Percentiles rank a stretch among this genome's conserved stretches.
Conservation (phyloP, 148 eudicot species). For the Pouteria glomerata region DNA sequence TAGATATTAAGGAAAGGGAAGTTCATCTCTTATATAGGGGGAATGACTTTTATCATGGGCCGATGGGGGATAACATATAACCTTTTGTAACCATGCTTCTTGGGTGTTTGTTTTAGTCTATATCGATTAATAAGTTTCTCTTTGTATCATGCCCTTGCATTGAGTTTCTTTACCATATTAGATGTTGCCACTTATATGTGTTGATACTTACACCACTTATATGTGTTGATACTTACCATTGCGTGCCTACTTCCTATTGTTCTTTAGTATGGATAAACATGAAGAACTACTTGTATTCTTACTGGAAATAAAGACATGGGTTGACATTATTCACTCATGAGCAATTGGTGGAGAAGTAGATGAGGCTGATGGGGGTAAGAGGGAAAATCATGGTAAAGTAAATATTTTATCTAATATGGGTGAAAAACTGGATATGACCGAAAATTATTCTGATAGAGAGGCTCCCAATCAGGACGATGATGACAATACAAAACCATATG, state of each 20-base stretch:
- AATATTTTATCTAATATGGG: constrained; percentile 13
- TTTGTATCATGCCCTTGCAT: not conserved
- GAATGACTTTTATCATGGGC: too few relatives aligned
- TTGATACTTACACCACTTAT: not conserved
- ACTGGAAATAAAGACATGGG: not conserved
- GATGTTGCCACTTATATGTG: too few relatives aligned
- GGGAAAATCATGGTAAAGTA: constrained; percentile 17
- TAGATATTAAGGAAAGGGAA: too few relatives aligned
- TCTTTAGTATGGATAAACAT: not conserved
- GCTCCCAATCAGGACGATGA: constrained; percentile 15
- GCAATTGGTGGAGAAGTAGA: constrained; percentile 23
- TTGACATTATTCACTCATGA: not conserved
- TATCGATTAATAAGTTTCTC: not conserved
- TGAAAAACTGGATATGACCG: constrained; percentile 9
- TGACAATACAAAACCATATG: constrained; percentile 19
- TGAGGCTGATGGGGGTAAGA: constrained; percentile 15
- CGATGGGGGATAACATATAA: too few relatives aligned
- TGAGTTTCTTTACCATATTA: constrained; percentile 5
- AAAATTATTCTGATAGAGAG: constrained; percentile 17
- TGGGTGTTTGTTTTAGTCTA: not conserved
- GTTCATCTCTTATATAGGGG: too few relatives aligned
- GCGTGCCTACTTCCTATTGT: not conserved
- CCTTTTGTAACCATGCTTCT: too few relatives aligned
- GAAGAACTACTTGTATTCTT: constrained; percentile 6
- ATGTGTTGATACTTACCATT: not conserved